Percentiles rank a stretch among this genome's conserved stretches.
Conservation (phyloP, 1,284 basidiomycete genomes). For the Gomphus sp. region DNA sequence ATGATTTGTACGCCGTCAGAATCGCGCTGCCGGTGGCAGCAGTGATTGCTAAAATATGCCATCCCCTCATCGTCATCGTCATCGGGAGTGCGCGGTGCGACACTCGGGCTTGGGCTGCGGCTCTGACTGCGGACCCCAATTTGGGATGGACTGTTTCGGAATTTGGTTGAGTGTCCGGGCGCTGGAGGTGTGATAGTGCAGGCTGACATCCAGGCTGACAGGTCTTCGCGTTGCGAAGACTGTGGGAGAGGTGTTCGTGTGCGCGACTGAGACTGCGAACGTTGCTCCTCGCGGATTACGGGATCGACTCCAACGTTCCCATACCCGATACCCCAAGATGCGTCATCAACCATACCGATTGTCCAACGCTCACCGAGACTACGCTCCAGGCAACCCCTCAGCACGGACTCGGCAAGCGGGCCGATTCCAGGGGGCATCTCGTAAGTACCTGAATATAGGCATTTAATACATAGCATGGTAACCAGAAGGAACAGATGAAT, state of each 20-base stretch:
- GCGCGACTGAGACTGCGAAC: neutral
- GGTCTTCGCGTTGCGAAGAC: neutral
- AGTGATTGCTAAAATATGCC: neutral
- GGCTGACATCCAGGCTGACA: neutral
- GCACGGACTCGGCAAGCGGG: slow-evolving; percentile 59
- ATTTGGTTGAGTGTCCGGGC: neutral
- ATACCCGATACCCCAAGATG: slow-evolving; percentile 77
- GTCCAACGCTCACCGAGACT: slow-evolving; percentile 59
- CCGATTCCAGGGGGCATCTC: slow-evolving; percentile 52
- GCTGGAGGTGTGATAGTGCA: neutral
- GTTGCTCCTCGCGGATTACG: neutral
- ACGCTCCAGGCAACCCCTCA: slow-evolving; percentile 67
- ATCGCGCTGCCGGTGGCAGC: neutral
- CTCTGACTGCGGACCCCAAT: slow-evolving; percentile 4
- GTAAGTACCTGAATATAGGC: slow-evolving; percentile 40
- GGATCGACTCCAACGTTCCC: slow-evolving; percentile 25
- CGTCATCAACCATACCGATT: slow-evolving; percentile 63
- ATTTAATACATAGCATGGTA: neutral
- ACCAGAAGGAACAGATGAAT: neutral
- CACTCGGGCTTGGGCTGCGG: slow-evolving; percentile 8
- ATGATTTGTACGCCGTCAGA: neutral
- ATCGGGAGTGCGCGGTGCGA: slow-evolving; percentile 2
- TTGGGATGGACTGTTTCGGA: neutral
- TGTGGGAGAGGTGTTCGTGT: neutral
- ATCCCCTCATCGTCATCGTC: neutral